Base-by-base conservation (phyloP, 169 alveolate genomes). In the Eimeria maxima region DNA sequence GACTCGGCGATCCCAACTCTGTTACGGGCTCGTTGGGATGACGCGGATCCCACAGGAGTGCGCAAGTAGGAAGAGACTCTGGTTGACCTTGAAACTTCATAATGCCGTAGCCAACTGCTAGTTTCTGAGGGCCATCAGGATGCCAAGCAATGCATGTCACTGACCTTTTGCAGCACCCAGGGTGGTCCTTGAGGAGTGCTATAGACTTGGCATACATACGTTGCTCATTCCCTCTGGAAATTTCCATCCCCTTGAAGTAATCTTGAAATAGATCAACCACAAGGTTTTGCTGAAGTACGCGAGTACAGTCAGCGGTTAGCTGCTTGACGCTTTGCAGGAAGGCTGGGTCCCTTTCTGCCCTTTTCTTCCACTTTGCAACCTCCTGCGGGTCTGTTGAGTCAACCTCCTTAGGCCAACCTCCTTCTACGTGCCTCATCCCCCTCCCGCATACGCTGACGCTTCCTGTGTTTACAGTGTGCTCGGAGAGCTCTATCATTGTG, bases 391-490 rank as follows among this genome's bases (percentile, higher is more conserved):
- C 99, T 65, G 98, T 94, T 47, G 98, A 98, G 96, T 98, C 99
- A 38, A 98, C 98, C 74, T 98, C 99, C 80, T 97, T 97, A 4
- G 99, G 99, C 99, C 99, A 99, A 42, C 99, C 99, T 90, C 99
- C 99, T 90, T 97, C 99, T 14, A 88, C 88, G 94, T 98, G 99
- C 95, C 96, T 97, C 99, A 98, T 98, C 24, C 98, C 98, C 87
- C 97, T 96, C 71, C 96, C 96, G 60, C 97, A 97, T 44, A 98
- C 97, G 63, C 98, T 97, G 33, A 98, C 98, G 84, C 98, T 96
- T 87, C 98, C 99, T 50, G 99, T 98, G 84, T 98, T 98, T 33
- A 98, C 98, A 33, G 98, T 95, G 93, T 98, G 99, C 80, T 97
- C 98, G 1, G 99, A 98, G 84, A 97, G 96, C 83, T 90, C 97